Conservation (phyloP, 805 yeast genomes). For the Ogataea nonfermentans region DNA sequence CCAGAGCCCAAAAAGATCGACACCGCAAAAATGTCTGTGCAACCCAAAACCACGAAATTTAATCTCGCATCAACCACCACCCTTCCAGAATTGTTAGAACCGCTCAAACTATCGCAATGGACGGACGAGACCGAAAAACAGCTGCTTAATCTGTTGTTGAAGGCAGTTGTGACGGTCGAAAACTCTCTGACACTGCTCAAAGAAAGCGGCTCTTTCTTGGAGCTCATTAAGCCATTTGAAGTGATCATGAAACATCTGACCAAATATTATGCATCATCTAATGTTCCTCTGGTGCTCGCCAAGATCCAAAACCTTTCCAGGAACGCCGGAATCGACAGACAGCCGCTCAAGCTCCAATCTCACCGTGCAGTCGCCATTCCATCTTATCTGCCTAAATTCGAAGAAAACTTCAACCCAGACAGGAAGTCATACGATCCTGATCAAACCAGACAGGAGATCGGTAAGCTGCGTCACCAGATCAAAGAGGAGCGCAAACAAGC, state of each 20-base stretch:
- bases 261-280: slow-evolving; percentile 36
- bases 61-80: slow-evolving; percentile 16
- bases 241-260: slow-evolving; percentile 40
- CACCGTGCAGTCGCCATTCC: slow-evolving; percentile 85
- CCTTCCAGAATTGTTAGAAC: slow-evolving; percentile 11
- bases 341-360: slow-evolving; percentile 75
- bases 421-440: slow-evolving; percentile 88
- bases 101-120: slow-evolving; percentile 19
- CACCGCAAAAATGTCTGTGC: slow-evolving; percentile 22
- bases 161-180: slow-evolving; percentile 36
- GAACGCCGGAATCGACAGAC: slow-evolving; percentile 49
- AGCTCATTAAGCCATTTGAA: slow-evolving; percentile 50
- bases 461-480: slow-evolving; percentile 77
- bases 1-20: slow-evolving; percentile 35
- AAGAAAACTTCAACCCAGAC: slow-evolving; percentile 94
- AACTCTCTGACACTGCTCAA: slow-evolving; percentile 48
- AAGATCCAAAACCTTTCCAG: slow-evolving; percentile 50
- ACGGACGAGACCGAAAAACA: slow-evolving; percentile 14
- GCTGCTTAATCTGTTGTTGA: slow-evolving; percentile 33
- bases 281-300: slow-evolving; percentile 36
- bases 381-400: slow-evolving; percentile 85
- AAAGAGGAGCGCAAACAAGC: slow-evolving; percentile 91
- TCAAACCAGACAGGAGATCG: slow-evolving; percentile 74
- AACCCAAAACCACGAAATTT: slow-evolving; percentile 20
- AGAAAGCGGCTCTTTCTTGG: slow-evolving; percentile 59